Evolutionary conservation across 2,329 filamentous ascomycete species (phyloP), one percentile per base, ranked within the genome.

Genomic region (Thermothelomyces thermophilus): DNA sequence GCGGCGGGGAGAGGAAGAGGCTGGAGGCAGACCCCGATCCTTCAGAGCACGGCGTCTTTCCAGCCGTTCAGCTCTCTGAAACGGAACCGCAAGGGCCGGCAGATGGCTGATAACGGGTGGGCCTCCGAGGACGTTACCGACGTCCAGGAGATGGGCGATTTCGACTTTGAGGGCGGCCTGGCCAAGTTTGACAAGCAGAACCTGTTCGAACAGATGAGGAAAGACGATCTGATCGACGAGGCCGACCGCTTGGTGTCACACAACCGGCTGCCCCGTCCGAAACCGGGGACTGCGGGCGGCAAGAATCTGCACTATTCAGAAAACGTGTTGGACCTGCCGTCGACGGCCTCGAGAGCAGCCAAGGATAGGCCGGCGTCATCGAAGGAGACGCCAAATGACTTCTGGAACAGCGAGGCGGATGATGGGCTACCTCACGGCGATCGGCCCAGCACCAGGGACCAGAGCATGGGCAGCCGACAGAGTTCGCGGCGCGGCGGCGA

Each of bases 41-140:
- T 82, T 20, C 72, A 84, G 61, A 80, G 76, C 49, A 81, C 73
- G 7, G 67, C 77, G 3, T 79, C 78, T 0, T 84, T 84, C 53
- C 81, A 84, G 61, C 80, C 80, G 0, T 84, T 79, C 58, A 70
- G 73, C 37, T 76, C 76, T 1, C 64, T 84, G 1, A 89, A 77
- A 72, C 84, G 66, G 66, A 77, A 68, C 64, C 70, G 63, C 54
- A 73, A 71, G 52, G 70, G 65, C 50, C 72, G 67, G 58, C 67
- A 64, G 40, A 64, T 64, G 26, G 67, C 67, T 8, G 79, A 88
- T 37, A 94, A 89, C 64, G 91, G 89, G 3, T 97, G 91, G 90
- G 90, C 88, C 3, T 96, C 91, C 0, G 93, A 96, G 64, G 91
- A 97, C 62, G 90, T 91, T 19, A 96, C 89, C 0, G 93, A 97